Evolutionary conservation across 1,284 basidiomycete genomes (phyloP).

Genomic region (Sanghuangporus baumii): DNA sequence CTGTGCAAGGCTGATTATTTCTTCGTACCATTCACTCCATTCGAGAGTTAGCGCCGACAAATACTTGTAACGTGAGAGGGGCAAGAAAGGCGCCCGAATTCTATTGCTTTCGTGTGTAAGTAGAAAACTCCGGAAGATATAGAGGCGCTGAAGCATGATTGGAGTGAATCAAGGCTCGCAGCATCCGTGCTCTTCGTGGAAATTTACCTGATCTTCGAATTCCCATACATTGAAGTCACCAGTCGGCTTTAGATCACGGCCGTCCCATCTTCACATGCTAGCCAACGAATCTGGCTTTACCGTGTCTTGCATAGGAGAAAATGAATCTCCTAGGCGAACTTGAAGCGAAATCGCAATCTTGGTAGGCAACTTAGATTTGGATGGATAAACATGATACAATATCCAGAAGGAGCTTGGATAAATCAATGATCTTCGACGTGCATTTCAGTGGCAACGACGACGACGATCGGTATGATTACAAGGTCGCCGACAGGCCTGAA

Average conservation of each 20-base stretch:
- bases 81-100: background rate
- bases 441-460: background rate
- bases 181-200: slow-evolving; percentile 9
- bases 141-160: background rate
- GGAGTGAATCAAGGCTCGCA: slow-evolving; percentile 1
- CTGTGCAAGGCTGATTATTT: background rate
- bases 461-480: slow-evolving; percentile 1
- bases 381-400: background rate
- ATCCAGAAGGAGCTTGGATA: background rate
- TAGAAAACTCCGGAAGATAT: slow-evolving; percentile 5
- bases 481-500: background rate
- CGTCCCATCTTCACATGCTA: slow-evolving; percentile 9
- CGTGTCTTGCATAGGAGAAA: background rate
- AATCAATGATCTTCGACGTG: background rate
- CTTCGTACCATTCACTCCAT: slow-evolving; percentile 4
- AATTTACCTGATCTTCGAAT: slow-evolving; percentile 3
- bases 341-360: background rate
- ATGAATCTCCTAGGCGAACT: background rate
- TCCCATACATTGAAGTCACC: slow-evolving; percentile 9
- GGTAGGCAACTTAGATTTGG: background rate
- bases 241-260: slow-evolving; percentile 6
- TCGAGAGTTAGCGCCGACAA: slow-evolving; percentile 6
- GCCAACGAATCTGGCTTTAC: background rate
- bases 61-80: background rate
- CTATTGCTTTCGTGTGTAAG: background rate